Evolutionary conservation across 2,329 filamentous ascomycete genomes (phyloP).

Genomic region (Colletotrichum tropicicola): DNA sequence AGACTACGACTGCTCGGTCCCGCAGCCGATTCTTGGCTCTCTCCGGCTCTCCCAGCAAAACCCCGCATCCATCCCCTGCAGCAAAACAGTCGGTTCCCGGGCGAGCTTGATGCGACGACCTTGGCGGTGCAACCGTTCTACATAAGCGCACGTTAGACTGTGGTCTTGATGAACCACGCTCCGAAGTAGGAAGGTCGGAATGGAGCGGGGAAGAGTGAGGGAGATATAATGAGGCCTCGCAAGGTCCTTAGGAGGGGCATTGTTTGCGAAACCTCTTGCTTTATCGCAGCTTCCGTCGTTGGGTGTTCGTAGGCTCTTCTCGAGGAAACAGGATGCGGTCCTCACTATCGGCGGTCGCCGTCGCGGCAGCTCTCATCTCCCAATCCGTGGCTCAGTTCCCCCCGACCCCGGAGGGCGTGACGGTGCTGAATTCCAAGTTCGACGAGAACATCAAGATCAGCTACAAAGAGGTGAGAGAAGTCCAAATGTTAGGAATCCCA

Average conservation of each 20-base stretch:
- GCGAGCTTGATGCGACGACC: background rate
- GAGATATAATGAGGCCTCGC: background rate
- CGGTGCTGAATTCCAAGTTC: constrained; percentile 62
- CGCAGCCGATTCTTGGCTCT: constrained; percentile 8
- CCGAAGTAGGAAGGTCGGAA: constrained; percentile 24
- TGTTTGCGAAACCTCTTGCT: background rate
- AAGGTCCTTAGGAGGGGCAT: too few relatives aligned
- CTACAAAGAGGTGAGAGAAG: constrained; percentile 59
- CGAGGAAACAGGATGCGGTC: background rate
- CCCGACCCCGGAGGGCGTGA: constrained; percentile 40
- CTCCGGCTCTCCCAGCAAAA: background rate
- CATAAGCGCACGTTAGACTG: background rate
- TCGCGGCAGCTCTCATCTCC: constrained; percentile 38
- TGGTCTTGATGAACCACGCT: background rate
- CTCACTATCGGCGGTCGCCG: background rate
- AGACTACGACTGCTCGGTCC: background rate
- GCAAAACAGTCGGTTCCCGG: background rate
- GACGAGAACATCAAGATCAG: constrained; percentile 67
- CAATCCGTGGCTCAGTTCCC: constrained; percentile 34
- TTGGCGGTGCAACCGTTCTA: constrained; percentile 15
- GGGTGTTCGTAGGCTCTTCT: background rate
- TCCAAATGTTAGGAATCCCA: background rate
- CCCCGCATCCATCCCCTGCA: constrained; percentile 18
- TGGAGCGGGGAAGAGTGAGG: background rate
- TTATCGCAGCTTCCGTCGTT: background rate